Evolutionary conservation across 805 yeast species (phyloP), one percentile per base, ranked within the genome.

Genomic region (Candida lessepsii): DNA sequence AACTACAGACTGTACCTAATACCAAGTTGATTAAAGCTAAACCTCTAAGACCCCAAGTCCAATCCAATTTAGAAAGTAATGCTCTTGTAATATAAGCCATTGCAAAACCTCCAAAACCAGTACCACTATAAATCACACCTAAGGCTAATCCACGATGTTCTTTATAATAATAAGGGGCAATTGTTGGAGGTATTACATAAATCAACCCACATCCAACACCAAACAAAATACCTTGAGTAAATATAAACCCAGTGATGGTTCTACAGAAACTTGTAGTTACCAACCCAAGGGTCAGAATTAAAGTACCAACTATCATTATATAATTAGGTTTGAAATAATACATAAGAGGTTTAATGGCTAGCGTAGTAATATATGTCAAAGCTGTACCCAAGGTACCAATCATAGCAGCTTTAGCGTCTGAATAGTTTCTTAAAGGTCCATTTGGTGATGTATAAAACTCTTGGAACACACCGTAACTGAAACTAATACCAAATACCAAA

Each of bases 401-500:
- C 34, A 65, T 40, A 1, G 71, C 56, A 10, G 64, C 61, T 19
- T 47, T 39, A 1, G 67, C 53, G 16, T 52, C 53, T 4, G 58
- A 41, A 18, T 45, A 26, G 9, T 38, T 17, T 5, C 35, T 19
- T 16, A 65, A 45, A 3, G 71, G 70, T 2, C 70, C 70, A 8
- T 33, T 11, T 25, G 27, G 29, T 2, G 63, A 47, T 1, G 54
- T 46, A 32, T 65, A 65, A 44, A 46, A 64, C 18, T 65, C 67
- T 36, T 65, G 69, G 37, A 57, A 65, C 5, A 65, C 61, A 42
- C 70, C 71, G 39, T 54, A 65, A 1, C 68, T 53, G 45, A 64
- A 64, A 5, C 58, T 52, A 9, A 63, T 52, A 1, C 70, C 71
- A 44, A 65, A 63, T 2, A 64, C 64, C 41, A 59, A 49, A 42